Base-by-base conservation (phyloP, 2,329 filamentous ascomycete genomes). In the Pseudogymnoascus sp. region DNA sequence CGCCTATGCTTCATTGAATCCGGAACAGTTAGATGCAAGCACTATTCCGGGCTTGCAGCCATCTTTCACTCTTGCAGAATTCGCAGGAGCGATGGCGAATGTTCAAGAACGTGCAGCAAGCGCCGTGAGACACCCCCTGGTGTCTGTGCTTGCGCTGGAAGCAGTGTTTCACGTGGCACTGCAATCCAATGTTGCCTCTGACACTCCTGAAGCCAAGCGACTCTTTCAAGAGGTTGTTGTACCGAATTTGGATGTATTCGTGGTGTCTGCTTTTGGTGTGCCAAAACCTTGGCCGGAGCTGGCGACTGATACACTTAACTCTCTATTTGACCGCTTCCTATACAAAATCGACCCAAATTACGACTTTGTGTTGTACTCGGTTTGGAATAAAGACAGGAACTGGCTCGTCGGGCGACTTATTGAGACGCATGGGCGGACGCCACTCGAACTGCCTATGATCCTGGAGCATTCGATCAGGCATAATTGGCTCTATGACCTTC, bases 331-430 rank as follows among this genome's bases (percentile, higher is more conserved):
- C 60, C 89, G 89, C 9, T 97, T 96, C 72, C 80, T 97, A 28
- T 83, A 87, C 70, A 93, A 93, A 74, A 84, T 87, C 62, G 86
- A 91, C 9, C 82, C 87, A 4, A 85, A 93, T 62, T 89, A 91
- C 73, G 88, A 93, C 67, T 96, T 97, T 66, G 93, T 96, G 12
- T 83, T 99, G 63, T 88, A 96, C 71, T 93, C 91, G 63, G 78
- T 96, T 5, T 97, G 93, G 93, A 88, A 89, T 68, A 92, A 95
- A 72, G 91, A 97, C 72, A 90, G 88, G 67, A 83, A 88, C 18
- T 97, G 92, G 89, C 89, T 97, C 14, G 88, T 88, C 8, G 84
- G 88, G 66, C 86, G 90, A 63, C 84, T 99, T 35, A 86, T 93
- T 43, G 88, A 92, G 64, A 83, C 85, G 7, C 91, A 95, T 73